Percentiles rank a stretch among this genome's conserved stretches.
Evolutionary conservation across 768 basidiomycete species (phyloP).

Genomic region (Suillus sp.): DNA sequence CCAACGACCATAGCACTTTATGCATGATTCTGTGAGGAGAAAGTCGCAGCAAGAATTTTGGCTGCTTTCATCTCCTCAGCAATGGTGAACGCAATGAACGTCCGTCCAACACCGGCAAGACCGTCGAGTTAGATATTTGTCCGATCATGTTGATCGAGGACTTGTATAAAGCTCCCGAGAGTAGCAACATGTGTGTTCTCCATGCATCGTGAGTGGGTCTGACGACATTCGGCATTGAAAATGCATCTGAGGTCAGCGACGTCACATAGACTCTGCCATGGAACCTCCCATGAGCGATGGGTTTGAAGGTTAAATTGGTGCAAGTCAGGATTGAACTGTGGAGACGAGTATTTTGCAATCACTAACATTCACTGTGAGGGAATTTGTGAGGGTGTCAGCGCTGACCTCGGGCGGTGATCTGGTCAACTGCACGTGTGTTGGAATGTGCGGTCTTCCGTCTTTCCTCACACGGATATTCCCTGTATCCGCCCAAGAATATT

Average conservation of each 20-base stretch:
- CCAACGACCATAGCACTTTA: background rate
- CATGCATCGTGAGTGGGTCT: background rate
- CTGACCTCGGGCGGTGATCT: background rate
- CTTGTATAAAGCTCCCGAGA: background rate
- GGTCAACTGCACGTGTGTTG: background rate
- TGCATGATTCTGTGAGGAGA: background rate
- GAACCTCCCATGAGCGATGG: background rate
- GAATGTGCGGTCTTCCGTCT: background rate
- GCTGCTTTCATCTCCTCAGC: background rate
- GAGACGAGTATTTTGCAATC: background rate
- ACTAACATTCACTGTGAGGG: background rate
- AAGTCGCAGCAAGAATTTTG: background rate
- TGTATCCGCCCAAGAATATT: background rate
- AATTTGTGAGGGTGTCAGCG: background rate
- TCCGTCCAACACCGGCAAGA: background rate
- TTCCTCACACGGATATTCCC: background rate
- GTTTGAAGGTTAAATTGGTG: background rate
- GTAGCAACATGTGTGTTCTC: background rate
- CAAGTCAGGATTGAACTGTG: background rate
- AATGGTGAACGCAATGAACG: background rate
- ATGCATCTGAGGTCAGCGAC: background rate
- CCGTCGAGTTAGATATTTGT: background rate
- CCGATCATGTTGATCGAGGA: background rate
- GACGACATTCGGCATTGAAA: background rate
- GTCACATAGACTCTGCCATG: background rate